These are phyloP conservation scores for Ophiocytium majus DNA, from an alignment of 352 stramenopile genomes.

Conservation along the genomic window DNA sequence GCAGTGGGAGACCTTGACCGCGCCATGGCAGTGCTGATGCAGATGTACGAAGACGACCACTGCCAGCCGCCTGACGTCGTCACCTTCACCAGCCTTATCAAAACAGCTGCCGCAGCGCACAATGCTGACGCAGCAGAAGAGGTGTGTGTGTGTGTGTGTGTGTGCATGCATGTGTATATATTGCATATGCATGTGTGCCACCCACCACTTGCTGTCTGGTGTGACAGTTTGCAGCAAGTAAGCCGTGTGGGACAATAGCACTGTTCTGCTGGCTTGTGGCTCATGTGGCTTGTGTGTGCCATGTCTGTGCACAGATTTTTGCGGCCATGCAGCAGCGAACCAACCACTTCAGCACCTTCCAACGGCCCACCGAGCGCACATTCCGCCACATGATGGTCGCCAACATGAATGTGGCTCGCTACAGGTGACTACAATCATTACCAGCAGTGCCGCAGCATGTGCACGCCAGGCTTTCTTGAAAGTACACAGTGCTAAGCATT, in stretches of 20 bases:
- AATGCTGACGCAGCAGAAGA: constrained; percentile 32
- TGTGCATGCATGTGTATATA: too few species aligned
- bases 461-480: constrained; percentile 13
- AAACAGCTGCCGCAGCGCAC: constrained; percentile 31
- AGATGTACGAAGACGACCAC: constrained; percentile 47
- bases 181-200: too few species aligned
- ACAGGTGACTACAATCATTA: constrained; percentile 18
- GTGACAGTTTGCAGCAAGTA: too few species aligned
- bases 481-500: constrained; percentile 29
- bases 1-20: constrained; percentile 46
- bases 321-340: constrained; percentile 56
- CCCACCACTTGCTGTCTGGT: too few species aligned
- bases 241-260: too few species aligned
- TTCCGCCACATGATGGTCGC: constrained; percentile 49
- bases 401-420: constrained; percentile 28
- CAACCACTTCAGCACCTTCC: constrained; percentile 57
- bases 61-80: constrained; percentile 50
- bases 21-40: constrained; percentile 34
- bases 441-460: not conserved
- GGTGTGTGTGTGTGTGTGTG: too few species aligned
- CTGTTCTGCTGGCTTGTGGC: too few species aligned
- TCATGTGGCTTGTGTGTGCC: not conserved
- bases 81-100: constrained; percentile 57
- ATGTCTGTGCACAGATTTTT: constrained; percentile 46
- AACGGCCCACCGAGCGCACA: constrained; percentile 43